A percentile compares a stretch with the other conserved stretches of the same genome.
Evolutionary conservation across 2,329 filamentous ascomycete genomes (phyloP).

Genomic region (Ramularia endophylla): DNA sequence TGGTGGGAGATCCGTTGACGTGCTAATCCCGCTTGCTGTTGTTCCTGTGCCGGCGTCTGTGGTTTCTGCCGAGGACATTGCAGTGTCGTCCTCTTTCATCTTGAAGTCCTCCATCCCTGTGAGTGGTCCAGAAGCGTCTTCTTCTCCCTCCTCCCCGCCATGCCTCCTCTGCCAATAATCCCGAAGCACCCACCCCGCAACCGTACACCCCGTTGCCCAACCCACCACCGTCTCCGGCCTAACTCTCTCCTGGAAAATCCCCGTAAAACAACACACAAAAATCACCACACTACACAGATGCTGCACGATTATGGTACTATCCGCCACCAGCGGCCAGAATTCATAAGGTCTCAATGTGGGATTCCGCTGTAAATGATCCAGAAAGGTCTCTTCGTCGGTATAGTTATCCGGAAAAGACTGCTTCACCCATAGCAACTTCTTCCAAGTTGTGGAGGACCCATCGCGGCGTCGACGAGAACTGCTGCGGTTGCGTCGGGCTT

Average conservation of each 20-base stretch:
- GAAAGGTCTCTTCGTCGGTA: slow-evolving; percentile 92
- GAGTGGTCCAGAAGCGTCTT: slow-evolving; percentile 1
- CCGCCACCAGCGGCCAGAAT: slow-evolving; percentile 93
- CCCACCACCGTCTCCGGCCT: slow-evolving; percentile 84
- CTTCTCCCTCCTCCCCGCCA: slow-evolving; percentile 39
- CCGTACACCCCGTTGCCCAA: slow-evolving; percentile 74
- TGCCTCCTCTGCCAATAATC: slow-evolving; percentile 88
- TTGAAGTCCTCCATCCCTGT: slow-evolving; percentile 1
- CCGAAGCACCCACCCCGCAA: slow-evolving; percentile 85
- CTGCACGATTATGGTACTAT: slow-evolving; percentile 94
- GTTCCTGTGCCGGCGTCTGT: no score
- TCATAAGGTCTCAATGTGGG: slow-evolving; percentile 91
- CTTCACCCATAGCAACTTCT: slow-evolving; percentile 97
- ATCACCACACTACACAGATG: slow-evolving; percentile 93
- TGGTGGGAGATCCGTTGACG: no score
- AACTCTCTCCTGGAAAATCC: slow-evolving; percentile 81
- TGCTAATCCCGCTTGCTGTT: no score
- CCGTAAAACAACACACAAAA: slow-evolving; percentile 89
- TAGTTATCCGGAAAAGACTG: slow-evolving; percentile 99
- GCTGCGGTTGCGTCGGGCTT: slow-evolving; percentile 53
- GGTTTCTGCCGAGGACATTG: no score
- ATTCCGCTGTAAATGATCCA: slow-evolving; percentile 92
- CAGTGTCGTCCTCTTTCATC: no score
- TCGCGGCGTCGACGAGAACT: slow-evolving; percentile 59
- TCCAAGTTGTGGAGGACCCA: slow-evolving; percentile 51